These are phyloP conservation scores for Colletotrichum sp. DNA, from an alignment of 2,329 filamentous ascomycete species.

Conservation along the genomic window DNA sequence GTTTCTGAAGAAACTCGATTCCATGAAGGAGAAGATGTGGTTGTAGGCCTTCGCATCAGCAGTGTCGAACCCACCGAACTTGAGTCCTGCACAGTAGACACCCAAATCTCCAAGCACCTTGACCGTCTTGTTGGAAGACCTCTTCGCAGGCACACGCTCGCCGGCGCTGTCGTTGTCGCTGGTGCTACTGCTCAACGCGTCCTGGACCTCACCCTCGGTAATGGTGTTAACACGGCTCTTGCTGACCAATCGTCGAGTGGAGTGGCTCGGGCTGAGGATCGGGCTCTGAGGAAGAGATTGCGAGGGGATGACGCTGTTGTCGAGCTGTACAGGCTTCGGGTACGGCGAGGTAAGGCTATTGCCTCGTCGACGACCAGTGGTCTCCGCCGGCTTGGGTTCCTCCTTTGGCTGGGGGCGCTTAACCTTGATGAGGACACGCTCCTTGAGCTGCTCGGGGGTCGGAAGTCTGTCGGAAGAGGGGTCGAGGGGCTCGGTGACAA, in stretches of 20 bases:
- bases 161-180: constrained; percentile 81
- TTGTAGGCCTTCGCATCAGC: constrained; percentile 86
- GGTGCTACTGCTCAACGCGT: constrained; percentile 63
- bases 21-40: constrained; percentile 94
- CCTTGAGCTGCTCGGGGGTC: constrained; percentile 83
- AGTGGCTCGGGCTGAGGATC: constrained; percentile 55
- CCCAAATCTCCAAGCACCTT: constrained; percentile 84
- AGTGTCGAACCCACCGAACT: constrained; percentile 81
- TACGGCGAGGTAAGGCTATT: constrained; percentile 83
- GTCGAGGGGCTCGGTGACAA: constrained; percentile 79
- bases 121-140: constrained; percentile 83
- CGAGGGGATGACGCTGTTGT: constrained; percentile 59
- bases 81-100: constrained; percentile 76
- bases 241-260: constrained; percentile 50
- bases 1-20: constrained; percentile 84
- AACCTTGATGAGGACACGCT: constrained; percentile 90
- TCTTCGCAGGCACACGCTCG: constrained; percentile 61
- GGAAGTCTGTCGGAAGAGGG: constrained; percentile 73
- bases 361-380: constrained; percentile 56
- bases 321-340: constrained; percentile 64
- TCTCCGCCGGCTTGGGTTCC: constrained; percentile 38
- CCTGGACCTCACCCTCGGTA: constrained; percentile 61
- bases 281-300: constrained; percentile 61
- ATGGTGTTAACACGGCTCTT: constrained; percentile 64
- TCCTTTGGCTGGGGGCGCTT: constrained; percentile 67